Evolutionary conservation across 345 rosid genomes (phyloP).

Genomic region (Alliaria petiolata): DNA sequence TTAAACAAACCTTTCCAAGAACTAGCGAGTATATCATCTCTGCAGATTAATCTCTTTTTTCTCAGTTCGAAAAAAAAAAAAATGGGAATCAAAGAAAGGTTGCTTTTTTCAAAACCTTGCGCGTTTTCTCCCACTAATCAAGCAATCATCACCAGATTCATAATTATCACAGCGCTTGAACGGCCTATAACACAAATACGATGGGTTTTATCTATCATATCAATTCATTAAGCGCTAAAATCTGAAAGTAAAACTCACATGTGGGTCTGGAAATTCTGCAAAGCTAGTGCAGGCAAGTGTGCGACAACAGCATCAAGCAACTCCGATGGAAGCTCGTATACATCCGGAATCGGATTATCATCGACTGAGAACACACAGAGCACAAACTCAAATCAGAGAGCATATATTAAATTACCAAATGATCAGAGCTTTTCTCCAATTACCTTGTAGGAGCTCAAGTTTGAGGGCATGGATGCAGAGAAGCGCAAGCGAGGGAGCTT

Average conservation of each 20-base stretch:
- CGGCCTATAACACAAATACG: constrained; percentile 43
- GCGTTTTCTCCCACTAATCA: constrained; percentile 53
- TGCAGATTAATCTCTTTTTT: constrained; percentile 16
- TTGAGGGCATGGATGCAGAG: constrained; percentile 45
- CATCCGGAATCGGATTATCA: constrained; percentile 37
- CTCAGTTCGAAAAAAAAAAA: background rate
- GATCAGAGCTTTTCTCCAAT: no score
- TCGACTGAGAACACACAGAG: constrained; percentile 36
- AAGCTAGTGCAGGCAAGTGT: constrained; percentile 58
- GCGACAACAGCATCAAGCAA: constrained; percentile 46
- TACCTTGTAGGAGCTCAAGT: constrained; percentile 54
- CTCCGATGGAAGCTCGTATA: constrained; percentile 64
- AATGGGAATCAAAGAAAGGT: background rate
- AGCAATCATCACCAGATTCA: constrained; percentile 36
- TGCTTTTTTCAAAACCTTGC: no score
- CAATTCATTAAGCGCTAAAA: no score
- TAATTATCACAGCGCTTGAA: constrained; percentile 38
- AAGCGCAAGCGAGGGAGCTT: constrained; percentile 52
- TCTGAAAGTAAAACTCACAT: constrained; percentile 53
- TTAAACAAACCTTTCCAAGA: constrained; percentile 64
- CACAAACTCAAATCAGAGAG: background rate
- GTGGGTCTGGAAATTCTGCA: constrained; percentile 56
- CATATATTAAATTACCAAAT: background rate
- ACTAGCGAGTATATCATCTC: constrained; percentile 41
- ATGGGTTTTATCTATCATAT: no score